Conservation (phyloP, 2,329 filamentous ascomycete species). For the Aspergillus caelatus region DNA sequence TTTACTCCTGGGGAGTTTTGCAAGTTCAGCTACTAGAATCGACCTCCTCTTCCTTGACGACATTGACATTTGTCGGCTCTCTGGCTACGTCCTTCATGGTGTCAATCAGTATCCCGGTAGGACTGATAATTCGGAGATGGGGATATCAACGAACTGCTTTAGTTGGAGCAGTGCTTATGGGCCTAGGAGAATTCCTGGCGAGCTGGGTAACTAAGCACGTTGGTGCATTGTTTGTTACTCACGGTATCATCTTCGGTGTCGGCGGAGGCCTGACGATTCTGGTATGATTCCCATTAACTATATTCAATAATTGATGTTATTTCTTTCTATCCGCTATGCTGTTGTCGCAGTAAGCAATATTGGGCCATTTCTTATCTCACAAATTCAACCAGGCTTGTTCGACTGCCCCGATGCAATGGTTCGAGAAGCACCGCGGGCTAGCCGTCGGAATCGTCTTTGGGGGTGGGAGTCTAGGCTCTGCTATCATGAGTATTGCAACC, state of each 20-base stretch:
- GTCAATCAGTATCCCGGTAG: not conserved
- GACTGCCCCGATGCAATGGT: not conserved
- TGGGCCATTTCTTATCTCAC: not conserved
- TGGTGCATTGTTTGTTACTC: not conserved
- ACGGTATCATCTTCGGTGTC: not conserved
- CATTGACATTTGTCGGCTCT: not conserved
- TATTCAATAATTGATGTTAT: not conserved
- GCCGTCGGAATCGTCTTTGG: not conserved
- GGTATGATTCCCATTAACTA: not conserved
- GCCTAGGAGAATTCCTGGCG: not conserved
- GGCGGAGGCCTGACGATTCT: not conserved
- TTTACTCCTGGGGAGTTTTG: not conserved
- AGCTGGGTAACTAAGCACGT: not conserved
- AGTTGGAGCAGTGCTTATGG: not conserved
- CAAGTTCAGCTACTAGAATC: not conserved
- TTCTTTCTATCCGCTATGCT: not conserved
- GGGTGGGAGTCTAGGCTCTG: not conserved
- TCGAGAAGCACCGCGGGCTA: not conserved
- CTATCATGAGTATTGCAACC: not conserved
- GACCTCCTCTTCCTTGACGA: not conserved
- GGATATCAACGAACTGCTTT: not conserved
- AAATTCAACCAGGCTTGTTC: not conserved
- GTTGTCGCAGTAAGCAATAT: not conserved
- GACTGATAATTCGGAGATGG: not conserved
- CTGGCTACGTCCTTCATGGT: not conserved